A percentile compares a stretch with the other conserved stretches of the same genome.
Evolutionary conservation across 306 rosid genomes (phyloP).

Genomic region (Prunus mira): DNA sequence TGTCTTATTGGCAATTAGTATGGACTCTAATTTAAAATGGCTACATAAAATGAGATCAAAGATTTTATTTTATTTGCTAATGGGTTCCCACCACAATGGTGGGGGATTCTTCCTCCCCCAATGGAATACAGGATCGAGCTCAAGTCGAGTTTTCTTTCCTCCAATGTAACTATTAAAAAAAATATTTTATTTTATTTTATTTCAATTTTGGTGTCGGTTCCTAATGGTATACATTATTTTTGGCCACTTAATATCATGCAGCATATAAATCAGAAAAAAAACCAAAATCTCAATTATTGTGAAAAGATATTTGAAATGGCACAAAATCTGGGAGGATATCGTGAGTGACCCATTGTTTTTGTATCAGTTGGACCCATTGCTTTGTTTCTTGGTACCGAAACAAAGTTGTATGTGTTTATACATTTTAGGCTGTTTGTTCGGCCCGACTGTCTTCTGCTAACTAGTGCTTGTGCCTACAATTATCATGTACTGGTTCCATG

Average conservation of each 20-base stretch:
- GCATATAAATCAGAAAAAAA: neutral
- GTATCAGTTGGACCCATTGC: neutral
- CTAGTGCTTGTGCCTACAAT: neutral
- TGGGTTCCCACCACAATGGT: too few relatives aligned
- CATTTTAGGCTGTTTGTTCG: neutral
- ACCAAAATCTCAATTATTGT: conserved; percentile 24
- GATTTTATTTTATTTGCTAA: neutral
- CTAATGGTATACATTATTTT: neutral
- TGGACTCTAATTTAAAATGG: neutral
- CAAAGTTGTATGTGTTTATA: neutral
- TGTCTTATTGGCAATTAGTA: neutral
- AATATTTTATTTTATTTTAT: too few relatives aligned
- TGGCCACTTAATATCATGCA: neutral
- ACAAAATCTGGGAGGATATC: conserved; percentile 10
- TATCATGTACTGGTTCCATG: too few relatives aligned
- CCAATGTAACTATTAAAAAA: too few relatives aligned
- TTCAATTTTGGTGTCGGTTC: conserved; percentile 22
- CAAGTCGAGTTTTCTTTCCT: too few relatives aligned
- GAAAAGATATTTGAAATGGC: conserved; percentile 7
- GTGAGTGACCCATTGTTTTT: conserved; percentile 5
- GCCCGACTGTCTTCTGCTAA: neutral
- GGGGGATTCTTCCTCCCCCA: too few relatives aligned
- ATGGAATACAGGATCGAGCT: too few relatives aligned
- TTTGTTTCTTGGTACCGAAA: neutral
- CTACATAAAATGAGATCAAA: neutral